Evolutionary conservation across 1,139 yeast species (phyloP).

Genomic region (Protomyces gravidus): DNA sequence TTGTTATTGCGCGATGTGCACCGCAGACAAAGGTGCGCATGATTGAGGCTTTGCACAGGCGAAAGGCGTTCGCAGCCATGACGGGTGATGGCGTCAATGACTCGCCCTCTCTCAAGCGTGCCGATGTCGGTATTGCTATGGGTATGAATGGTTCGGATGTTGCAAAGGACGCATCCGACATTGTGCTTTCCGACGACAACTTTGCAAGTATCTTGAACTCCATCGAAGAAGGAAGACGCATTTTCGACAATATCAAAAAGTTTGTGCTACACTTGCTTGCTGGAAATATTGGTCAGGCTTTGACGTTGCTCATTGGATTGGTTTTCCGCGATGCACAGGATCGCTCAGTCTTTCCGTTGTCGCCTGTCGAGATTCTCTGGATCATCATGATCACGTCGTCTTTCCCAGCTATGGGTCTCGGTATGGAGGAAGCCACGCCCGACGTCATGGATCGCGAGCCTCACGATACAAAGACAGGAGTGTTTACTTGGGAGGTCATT

Average conservation of each 20-base stretch:
- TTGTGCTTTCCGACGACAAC: constrained; percentile 69
- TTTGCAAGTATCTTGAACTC: constrained; percentile 74
- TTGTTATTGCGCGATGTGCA: constrained; percentile 80
- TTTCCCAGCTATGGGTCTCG: constrained; percentile 85
- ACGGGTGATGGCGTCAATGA: constrained; percentile 87
- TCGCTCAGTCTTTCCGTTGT: constrained; percentile 66
- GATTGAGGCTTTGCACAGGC: constrained; percentile 76
- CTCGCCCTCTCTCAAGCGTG: constrained; percentile 72
- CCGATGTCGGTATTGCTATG: constrained; percentile 87
- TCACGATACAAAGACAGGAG: constrained; percentile 52
- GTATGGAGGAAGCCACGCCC: constrained; percentile 62
- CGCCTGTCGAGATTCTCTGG: constrained; percentile 79
- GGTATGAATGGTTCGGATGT: constrained; percentile 78
- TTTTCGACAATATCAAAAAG: constrained; percentile 75
- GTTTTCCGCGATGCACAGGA: constrained; percentile 60
- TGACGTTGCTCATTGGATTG: constrained; percentile 65
- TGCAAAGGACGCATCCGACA: constrained; percentile 75
- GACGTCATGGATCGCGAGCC: constrained; percentile 68
- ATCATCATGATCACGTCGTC: constrained; percentile 73
- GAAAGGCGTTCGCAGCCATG: constrained; percentile 71
- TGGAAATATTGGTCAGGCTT: constrained; percentile 73
- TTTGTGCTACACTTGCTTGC: constrained; percentile 76
- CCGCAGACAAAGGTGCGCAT: constrained; percentile 80
- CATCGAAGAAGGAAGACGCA: constrained; percentile 76
- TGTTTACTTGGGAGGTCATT: constrained; percentile 67